phyloP scores from a whole-genome alignment of 2,329 filamentous ascomycete genomes.

The Kalmusia sp. region DNA sequence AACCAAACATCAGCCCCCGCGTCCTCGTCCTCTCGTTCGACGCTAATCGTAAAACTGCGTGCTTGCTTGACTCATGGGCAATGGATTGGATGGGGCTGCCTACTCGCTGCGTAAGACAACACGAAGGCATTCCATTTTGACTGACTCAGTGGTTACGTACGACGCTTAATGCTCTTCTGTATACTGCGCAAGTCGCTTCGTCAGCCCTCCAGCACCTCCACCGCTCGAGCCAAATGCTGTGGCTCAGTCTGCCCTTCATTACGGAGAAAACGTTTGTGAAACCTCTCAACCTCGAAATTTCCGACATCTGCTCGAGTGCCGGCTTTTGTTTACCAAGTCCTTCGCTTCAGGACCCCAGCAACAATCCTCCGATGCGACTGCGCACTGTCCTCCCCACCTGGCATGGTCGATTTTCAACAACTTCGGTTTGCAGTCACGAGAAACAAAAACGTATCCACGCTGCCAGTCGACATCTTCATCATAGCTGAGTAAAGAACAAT shows the following conservation, averaged over 20 bases:
- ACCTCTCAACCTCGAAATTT: slow-evolving; percentile 5
- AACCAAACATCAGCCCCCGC: slow-evolving; percentile 1
- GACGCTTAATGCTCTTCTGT: no score
- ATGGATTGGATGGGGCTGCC: not conserved
- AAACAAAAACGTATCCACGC: not conserved
- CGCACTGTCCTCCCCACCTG: slow-evolving; percentile 3
- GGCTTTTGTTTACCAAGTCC: not conserved
- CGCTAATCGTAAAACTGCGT: not conserved
- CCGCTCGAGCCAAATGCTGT: not conserved
- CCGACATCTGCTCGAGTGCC: not conserved
- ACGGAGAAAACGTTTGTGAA: slow-evolving; percentile 4
- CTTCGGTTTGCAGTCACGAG: not conserved
- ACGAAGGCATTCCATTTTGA: not conserved
- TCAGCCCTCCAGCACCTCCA: not conserved
- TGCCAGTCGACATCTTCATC: not conserved
- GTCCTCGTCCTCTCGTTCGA: not conserved
- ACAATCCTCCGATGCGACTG: slow-evolving; percentile 4
- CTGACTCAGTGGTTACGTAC: slow-evolving; percentile 2
- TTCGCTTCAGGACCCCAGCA: slow-evolving; percentile 3
- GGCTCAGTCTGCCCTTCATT: not conserved
- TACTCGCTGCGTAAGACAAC: not conserved
- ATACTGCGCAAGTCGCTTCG: not conserved
- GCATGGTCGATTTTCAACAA: not conserved
- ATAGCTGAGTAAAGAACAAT: not conserved
- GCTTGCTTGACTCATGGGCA: not conserved